phyloP scores from a whole-genome alignment of 2,329 filamentous ascomycete genomes.

The Xylariaceae sp. region DNA sequence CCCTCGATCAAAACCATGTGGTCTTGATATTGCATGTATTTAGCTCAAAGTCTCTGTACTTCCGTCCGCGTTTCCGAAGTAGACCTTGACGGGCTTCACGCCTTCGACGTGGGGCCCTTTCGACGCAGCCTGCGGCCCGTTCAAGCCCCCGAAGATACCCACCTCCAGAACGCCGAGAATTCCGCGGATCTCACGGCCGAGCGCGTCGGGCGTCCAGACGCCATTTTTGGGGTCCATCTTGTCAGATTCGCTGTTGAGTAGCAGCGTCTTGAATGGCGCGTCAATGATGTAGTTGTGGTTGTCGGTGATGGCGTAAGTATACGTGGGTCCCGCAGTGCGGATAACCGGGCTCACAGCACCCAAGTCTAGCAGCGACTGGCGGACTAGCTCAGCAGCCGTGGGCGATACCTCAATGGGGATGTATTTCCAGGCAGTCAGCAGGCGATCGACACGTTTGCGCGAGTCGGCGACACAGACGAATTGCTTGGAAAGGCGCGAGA shows the following conservation, averaged over 20 bases:
- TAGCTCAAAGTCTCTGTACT: conserved; percentile 44
- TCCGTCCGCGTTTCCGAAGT: conserved; percentile 87
- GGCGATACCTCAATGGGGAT: conserved; percentile 95
- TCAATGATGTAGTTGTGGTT: conserved; percentile 90
- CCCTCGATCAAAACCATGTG: neutral
- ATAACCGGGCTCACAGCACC: conserved; percentile 69
- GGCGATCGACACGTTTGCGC: conserved; percentile 75
- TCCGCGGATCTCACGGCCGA: conserved; percentile 71
- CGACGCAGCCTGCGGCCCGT: conserved; percentile 61
- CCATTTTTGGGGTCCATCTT: conserved; percentile 56
- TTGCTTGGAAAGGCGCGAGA: conserved; percentile 76
- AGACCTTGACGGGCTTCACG: conserved; percentile 88
- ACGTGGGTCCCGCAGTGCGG: conserved; percentile 67
- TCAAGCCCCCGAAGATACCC: conserved; percentile 80
- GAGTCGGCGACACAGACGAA: conserved; percentile 92
- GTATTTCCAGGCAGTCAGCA: conserved; percentile 71
- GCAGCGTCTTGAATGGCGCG: conserved; percentile 75
- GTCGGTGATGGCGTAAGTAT: conserved; percentile 82
- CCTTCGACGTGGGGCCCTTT: conserved; percentile 68
- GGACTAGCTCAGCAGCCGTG: conserved; percentile 72
- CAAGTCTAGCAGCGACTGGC: conserved; percentile 65
- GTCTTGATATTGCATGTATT: neutral
- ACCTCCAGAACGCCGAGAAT: conserved; percentile 89
- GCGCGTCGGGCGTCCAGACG: conserved; percentile 72
- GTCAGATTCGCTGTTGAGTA: conserved; percentile 43